Evolutionary conservation across 441 rosid species (phyloP).

Genomic region (Erysimum cheiri): DNA sequence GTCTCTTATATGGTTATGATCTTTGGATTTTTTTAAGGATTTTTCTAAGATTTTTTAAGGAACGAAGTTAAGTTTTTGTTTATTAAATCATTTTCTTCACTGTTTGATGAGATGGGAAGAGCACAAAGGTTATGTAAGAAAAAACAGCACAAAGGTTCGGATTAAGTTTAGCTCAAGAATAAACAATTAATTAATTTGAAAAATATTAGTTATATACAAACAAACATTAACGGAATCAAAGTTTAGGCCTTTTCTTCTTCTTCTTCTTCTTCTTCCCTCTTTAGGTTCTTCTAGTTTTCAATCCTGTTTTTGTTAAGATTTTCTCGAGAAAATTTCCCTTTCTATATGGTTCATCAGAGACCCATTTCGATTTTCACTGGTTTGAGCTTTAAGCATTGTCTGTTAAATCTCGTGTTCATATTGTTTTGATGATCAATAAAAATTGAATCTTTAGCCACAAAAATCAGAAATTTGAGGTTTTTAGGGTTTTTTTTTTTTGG

Average conservation of each 20-base stretch:
- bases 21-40: too few relatives aligned
- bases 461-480: not conserved
- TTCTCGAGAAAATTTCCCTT: not conserved
- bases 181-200: not conserved
- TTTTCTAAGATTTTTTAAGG: too few relatives aligned
- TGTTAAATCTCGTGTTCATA: not conserved
- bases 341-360: not conserved
- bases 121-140: too few relatives aligned
- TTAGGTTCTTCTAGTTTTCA: conserved; percentile 1
- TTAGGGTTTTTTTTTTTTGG: not conserved
- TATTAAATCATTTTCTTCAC: too few relatives aligned
- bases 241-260: not conserved
- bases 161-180: too few relatives aligned
- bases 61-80: too few relatives aligned
- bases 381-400: not conserved
- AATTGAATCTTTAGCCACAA: not conserved
- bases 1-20: too few relatives aligned
- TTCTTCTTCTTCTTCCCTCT: not conserved
- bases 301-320: not conserved
- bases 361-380: not conserved
- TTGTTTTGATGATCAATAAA: not conserved
- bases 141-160: too few relatives aligned
- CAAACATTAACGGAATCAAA: not conserved
- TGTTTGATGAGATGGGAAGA: too few relatives aligned
- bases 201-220: not conserved